Conservation (phyloP, 2,329 filamentous ascomycete genomes). For the Monosporascus sp. region DNA sequence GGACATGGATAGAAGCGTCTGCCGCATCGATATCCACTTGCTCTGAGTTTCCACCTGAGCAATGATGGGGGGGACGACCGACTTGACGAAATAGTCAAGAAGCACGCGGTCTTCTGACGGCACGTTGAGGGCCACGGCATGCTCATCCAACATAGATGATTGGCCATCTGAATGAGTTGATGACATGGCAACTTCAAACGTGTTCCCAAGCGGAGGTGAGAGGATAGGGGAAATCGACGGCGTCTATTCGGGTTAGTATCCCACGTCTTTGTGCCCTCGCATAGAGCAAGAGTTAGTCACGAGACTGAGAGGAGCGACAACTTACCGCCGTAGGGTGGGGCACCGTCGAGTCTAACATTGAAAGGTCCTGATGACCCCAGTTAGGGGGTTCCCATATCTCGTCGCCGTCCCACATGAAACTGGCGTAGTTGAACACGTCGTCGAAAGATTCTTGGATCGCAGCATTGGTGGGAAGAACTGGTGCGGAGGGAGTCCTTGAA, state of each 20-base stretch:
- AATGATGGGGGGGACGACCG: slow-evolving; percentile 47
- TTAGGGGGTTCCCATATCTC: slow-evolving; percentile 26
- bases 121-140: slow-evolving; percentile 12
- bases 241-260: slow-evolving; percentile 4
- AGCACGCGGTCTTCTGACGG: slow-evolving; percentile 32
- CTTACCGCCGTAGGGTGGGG: slow-evolving; percentile 19
- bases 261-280: not conserved
- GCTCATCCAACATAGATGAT: slow-evolving; percentile 10
- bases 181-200: slow-evolving; percentile 3
- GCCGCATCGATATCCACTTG: slow-evolving; percentile 45
- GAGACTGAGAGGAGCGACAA: not conserved
- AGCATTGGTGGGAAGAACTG: slow-evolving; percentile 11
- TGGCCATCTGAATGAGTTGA: slow-evolving; percentile 8
- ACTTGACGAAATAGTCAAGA: slow-evolving; percentile 43
- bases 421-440: slow-evolving; percentile 43
- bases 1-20: slow-evolving; percentile 44
- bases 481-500: slow-evolving; percentile 2
- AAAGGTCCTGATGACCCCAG: slow-evolving; percentile 5
- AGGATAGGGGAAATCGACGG: slow-evolving; percentile 3
- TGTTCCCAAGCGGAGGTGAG: slow-evolving; percentile 2
- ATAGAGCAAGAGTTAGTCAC: not conserved
- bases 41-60: slow-evolving; percentile 48
- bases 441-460: slow-evolving; percentile 23
- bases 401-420: slow-evolving; percentile 42
- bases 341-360: slow-evolving; percentile 6